Percentiles rank a stretch among this genome's conserved stretches.
These are phyloP conservation scores for Diaporthe australafricana DNA, from an alignment of 2,329 filamentous ascomycete species.

Conservation along the genomic window DNA sequence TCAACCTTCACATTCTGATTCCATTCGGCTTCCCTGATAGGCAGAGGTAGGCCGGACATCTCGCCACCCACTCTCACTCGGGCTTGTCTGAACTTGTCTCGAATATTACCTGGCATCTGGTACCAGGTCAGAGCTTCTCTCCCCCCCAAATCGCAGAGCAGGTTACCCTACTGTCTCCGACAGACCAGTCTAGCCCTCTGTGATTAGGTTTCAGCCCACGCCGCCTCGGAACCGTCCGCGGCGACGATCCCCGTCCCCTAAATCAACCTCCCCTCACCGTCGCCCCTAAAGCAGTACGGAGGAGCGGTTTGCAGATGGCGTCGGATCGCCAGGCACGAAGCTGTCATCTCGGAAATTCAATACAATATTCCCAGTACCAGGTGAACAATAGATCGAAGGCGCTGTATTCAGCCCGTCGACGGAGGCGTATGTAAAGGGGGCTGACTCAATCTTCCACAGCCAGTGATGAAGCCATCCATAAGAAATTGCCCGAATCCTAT, in stretches of 20 bases:
- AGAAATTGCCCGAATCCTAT: constrained; percentile 11
- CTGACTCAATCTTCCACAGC: constrained; percentile 15
- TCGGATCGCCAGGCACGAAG: neutral
- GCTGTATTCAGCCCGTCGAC: constrained; percentile 10
- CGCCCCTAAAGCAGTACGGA: neutral
- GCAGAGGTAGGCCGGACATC: neutral
- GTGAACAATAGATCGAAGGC: neutral
- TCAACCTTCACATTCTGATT: constrained; percentile 12
- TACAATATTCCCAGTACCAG: neutral
- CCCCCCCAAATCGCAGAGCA: neutral
- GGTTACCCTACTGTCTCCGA: neutral
- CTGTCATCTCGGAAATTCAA: neutral
- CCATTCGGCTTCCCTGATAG: constrained; percentile 10
- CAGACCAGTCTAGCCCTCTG: constrained; percentile 3
- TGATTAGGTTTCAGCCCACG: constrained; percentile 14
- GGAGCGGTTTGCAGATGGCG: neutral
- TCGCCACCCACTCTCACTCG: neutral
- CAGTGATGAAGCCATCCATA: constrained; percentile 3
- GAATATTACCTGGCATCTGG: neutral
- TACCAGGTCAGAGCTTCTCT: neutral
- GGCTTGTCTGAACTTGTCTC: no score
- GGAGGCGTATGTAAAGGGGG: neutral
- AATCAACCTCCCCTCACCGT: constrained; percentile 1
- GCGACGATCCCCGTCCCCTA: constrained; percentile 9
- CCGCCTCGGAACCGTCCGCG: constrained; percentile 20